Conservation (phyloP, 208 protist genomes). For the Vickermania ingenoplastis region DNA sequence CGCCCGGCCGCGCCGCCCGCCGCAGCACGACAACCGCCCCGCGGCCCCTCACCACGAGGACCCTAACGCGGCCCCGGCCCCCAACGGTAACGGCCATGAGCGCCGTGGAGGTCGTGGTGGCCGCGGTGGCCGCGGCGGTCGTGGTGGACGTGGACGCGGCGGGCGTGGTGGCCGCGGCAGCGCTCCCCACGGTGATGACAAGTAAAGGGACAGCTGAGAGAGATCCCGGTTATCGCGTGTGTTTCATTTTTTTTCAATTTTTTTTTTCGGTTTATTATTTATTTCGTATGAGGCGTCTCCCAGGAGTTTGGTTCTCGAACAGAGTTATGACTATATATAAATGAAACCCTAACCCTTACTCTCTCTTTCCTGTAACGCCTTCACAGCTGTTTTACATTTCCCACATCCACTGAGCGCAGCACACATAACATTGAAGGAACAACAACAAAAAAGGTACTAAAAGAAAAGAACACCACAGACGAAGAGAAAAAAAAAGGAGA, state of each 20-base stretch:
- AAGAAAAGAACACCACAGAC: too few species aligned
- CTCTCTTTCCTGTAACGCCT: too few species aligned
- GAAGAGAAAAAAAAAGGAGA: too few species aligned
- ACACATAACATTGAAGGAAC: too few species aligned
- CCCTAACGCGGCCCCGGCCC: constrained; percentile 21
- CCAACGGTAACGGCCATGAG: constrained; percentile 14
- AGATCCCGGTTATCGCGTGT: constrained; percentile 3
- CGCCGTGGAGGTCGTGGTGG: constrained; percentile 21
- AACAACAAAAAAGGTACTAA: too few species aligned
- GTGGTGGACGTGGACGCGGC: constrained; percentile 6
- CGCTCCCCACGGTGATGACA: constrained; percentile 6
- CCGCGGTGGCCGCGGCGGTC: constrained; percentile 21
- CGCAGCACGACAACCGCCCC: constrained; percentile 2
- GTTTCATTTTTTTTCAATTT: constrained; percentile 9
- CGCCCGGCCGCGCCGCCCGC: constrained; percentile 5
- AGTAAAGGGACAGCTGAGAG: background rate
- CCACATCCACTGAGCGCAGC: too few species aligned
- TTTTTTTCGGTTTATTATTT: constrained; percentile 8
- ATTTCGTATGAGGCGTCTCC: too few species aligned
- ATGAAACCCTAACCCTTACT: too few species aligned
- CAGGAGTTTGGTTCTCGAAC: too few species aligned
- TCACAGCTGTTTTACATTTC: too few species aligned
- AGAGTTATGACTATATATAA: too few species aligned
- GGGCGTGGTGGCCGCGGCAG: constrained; percentile 18
- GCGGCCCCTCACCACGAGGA: constrained; percentile 5